These are phyloP conservation scores for Cladosporium austrohemisphaericum DNA, from an alignment of 2,329 filamentous ascomycete species.

Conservation along the genomic window DNA sequence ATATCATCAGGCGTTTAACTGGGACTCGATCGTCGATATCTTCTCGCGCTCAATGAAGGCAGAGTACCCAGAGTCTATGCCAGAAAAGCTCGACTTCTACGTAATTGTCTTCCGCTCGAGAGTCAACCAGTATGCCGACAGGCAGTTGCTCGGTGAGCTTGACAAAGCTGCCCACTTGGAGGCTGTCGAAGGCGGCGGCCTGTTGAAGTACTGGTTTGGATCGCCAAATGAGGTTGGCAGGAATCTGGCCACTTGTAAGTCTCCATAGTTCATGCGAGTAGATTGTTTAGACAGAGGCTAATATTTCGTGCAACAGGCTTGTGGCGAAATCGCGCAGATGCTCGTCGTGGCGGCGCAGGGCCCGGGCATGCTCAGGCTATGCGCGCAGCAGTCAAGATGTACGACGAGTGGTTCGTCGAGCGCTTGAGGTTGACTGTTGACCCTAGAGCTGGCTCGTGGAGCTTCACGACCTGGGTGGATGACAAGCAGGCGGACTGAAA, in stretches of 20 bases:
- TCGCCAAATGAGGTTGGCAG: conserved; percentile 62
- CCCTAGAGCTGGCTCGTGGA: conserved; percentile 9
- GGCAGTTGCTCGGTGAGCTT: conserved; percentile 64
- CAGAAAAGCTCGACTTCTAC: conserved; percentile 55
- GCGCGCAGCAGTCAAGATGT: conserved; percentile 11
- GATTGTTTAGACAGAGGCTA: background rate
- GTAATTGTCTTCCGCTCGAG: conserved; percentile 78
- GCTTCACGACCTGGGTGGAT: conserved; percentile 11
- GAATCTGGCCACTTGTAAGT: conserved; percentile 71
- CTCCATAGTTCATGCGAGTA: too few relatives aligned
- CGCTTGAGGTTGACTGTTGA: conserved; percentile 14
- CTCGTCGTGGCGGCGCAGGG: conserved; percentile 57
- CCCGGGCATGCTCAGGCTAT: conserved; percentile 47
- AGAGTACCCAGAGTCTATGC: background rate
- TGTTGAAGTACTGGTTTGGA: conserved; percentile 94
- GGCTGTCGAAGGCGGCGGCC: conserved; percentile 71
- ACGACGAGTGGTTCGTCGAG: conserved; percentile 18
- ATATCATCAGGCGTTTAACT: conserved; percentile 76
- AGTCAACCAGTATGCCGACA: conserved; percentile 64
- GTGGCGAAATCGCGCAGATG: conserved; percentile 57
- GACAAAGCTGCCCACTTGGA: conserved; percentile 78
- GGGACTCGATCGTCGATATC: conserved; percentile 57
- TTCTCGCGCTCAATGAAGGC: conserved; percentile 40
- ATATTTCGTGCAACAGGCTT: conserved; percentile 54
- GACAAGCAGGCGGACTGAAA: background rate